Evolutionary conservation across 345 rosid species (phyloP).

Genomic region (Clausena lansium): DNA sequence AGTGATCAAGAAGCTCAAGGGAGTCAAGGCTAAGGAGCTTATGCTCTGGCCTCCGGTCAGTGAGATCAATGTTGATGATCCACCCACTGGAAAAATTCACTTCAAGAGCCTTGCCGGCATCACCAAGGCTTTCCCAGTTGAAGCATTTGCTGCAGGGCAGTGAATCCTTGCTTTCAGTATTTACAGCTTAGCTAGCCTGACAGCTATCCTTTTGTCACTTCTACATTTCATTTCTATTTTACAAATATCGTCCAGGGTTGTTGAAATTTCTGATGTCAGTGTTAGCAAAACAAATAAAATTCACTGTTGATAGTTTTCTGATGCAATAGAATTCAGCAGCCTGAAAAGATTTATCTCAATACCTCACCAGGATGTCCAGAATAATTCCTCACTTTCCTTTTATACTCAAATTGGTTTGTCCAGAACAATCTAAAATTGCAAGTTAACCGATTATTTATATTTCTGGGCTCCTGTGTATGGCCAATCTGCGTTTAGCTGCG

Average conservation of each 20-base stretch:
- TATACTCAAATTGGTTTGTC: background rate
- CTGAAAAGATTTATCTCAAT: background rate
- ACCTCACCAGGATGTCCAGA: background rate
- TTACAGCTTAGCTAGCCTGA: background rate
- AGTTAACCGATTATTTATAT: background rate
- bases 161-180: constrained; percentile 10
- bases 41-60: constrained; percentile 52
- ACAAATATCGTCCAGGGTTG: background rate
- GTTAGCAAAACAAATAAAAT: background rate
- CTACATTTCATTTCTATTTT: background rate
- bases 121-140: constrained; percentile 53
- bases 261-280: background rate
- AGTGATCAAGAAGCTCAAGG: constrained; percentile 51
- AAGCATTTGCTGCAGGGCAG: constrained; percentile 54
- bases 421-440: background rate
- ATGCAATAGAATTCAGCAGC: background rate
- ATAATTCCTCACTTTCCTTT: background rate
- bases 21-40: constrained; percentile 58
- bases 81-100: constrained; percentile 47
- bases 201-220: background rate
- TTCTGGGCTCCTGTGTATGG: background rate
- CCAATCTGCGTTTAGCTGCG: background rate
- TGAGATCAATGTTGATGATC: constrained; percentile 39
- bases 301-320: background rate
- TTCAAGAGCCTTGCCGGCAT: constrained; percentile 62